Evolutionary conservation across 2,329 filamentous ascomycete genomes (phyloP).

Genomic region (Lojkania enalia): DNA sequence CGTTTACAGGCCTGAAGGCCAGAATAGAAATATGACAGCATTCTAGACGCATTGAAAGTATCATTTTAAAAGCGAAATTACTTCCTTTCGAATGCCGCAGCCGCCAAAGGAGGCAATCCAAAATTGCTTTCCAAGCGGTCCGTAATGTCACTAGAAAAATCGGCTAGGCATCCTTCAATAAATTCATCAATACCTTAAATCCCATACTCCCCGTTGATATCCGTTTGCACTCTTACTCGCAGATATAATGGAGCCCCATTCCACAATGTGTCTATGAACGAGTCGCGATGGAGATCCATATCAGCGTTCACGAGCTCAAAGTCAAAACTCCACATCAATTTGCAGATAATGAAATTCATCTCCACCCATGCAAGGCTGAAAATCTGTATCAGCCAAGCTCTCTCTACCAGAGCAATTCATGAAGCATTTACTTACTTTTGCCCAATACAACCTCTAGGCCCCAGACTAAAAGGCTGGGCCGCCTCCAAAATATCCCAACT

Average conservation of each 20-base stretch:
- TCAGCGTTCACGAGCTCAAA: slow-evolving; percentile 15
- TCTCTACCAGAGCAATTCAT: background rate
- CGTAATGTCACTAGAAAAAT: too few species aligned
- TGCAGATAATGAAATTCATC: background rate
- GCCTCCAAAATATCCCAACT: background rate
- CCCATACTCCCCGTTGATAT: too few species aligned
- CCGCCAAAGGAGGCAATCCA: too few species aligned
- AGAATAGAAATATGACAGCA: too few species aligned
- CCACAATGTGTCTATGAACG: slow-evolving; percentile 10
- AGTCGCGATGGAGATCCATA: slow-evolving; percentile 8
- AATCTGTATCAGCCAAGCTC: background rate
- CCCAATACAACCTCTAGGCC: background rate
- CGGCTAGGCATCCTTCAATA: too few species aligned
- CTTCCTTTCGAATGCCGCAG: too few species aligned
- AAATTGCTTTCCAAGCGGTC: too few species aligned
- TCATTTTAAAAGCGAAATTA: too few species aligned
- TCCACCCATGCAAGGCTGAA: slow-evolving; percentile 1
- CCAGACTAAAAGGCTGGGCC: background rate
- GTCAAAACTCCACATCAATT: slow-evolving; percentile 1
- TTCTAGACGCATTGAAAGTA: too few species aligned
- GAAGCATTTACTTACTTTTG: slow-evolving; percentile 1
- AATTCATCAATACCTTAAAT: too few species aligned
- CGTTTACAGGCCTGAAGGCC: too few species aligned
- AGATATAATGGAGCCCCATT: slow-evolving; percentile 6
- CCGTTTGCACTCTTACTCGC: too few species aligned